Percentiles rank a stretch among this genome's conserved stretches.
Conservation (phyloP, 2,329 filamentous ascomycete species). For the Biscogniauxia marginata region DNA sequence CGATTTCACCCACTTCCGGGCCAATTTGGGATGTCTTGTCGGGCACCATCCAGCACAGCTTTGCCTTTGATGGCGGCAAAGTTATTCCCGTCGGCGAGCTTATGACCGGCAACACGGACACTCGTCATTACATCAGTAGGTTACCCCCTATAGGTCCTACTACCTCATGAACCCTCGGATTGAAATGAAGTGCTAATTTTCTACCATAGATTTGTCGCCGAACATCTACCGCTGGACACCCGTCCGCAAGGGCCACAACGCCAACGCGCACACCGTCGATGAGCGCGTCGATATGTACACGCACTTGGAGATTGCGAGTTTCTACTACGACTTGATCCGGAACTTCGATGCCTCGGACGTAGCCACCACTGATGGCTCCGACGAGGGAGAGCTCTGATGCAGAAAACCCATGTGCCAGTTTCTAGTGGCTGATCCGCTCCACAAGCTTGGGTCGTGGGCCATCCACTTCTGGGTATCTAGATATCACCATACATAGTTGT, state of each 20-base stretch:
- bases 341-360: constrained; percentile 35
- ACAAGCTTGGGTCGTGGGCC: not conserved
- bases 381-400: constrained; percentile 21
- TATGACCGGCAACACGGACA: constrained; percentile 39
- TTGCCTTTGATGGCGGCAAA: constrained; percentile 35
- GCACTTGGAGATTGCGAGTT: constrained; percentile 38
- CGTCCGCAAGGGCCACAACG: constrained; percentile 31
- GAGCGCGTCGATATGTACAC: constrained; percentile 38
- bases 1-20: constrained; percentile 36
- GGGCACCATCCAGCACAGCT: constrained; percentile 34
- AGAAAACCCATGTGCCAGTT: not conserved
- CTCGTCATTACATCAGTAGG: constrained; percentile 37
- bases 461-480: too few relatives aligned
- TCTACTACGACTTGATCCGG: constrained; percentile 39
- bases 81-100: constrained; percentile 37
- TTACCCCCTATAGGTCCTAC: constrained; percentile 1
- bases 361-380: constrained; percentile 3
- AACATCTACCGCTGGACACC: constrained; percentile 42
- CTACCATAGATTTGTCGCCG: constrained; percentile 29
- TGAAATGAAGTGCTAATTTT: constrained; percentile 6
- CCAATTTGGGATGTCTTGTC: constrained; percentile 33
- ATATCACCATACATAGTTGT: too few relatives aligned
- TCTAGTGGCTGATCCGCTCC: not conserved
- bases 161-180: not conserved
- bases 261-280: constrained; percentile 38